Base-by-base conservation (phyloP, 441 rosid species). In the Adansonia gregorii region DNA sequence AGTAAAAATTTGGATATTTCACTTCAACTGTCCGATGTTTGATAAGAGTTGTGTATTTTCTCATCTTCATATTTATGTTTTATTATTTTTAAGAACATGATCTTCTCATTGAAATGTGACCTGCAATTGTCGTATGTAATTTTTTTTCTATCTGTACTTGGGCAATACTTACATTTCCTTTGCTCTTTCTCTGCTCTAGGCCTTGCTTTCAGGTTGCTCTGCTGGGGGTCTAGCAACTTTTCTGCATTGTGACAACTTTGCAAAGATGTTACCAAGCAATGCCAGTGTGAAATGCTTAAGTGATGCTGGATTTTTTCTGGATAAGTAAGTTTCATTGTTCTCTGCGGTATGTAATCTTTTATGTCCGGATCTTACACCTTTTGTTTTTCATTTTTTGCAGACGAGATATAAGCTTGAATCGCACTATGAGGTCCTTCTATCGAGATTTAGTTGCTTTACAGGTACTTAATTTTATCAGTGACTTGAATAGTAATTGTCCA, bases 161-260 rank as follows among this genome's bases (percentile, higher is more conserved):
- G 70, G 46, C 43, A 35, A 58, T 35, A 46, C 70, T 45, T n/a
- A 27, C 49, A 8, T 39, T 35, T 49, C 12, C 9, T 31, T 78
- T 76, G 15, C 41, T 75, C 58, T 59, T 8, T 56, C 19, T 71
- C 24, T 17, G 20, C 63, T 75, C 9, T 59, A 91, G 95, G 95
- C 93, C 82, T 85, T 91, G 85, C 86, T 91, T 48, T 89, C 95
- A 67, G 95, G 95, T 76, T 91, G 95, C 86, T 91, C 95, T 54
- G 95, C 95, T 52, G 95, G 95, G 58, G 95, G 92, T 73, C 83
- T 91, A 39, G 87, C 95, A 19, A 73, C 89, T 68, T 91, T 91
- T 78, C 22, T 88, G 79, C 95, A 91, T 71, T 91, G 95, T 60
- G 91, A 91, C 78, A 82, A 80, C 74, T 89, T 91, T 79, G 63